A percentile compares a stretch with the other conserved stretches of the same genome.
Conservation (phyloP, 257 asterid species). For the Knoxia roxburghii region DNA sequence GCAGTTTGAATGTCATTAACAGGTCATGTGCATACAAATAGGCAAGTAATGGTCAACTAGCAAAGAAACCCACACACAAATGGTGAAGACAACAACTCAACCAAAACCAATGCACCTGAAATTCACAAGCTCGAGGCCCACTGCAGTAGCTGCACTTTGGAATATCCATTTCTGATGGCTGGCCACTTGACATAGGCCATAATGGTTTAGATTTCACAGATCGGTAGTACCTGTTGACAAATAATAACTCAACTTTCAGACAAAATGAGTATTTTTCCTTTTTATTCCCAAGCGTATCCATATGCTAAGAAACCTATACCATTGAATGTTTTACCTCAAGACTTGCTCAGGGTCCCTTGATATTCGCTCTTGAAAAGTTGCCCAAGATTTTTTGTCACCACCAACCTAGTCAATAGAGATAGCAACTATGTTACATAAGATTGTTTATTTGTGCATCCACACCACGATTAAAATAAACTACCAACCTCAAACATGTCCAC, state of each 20-base stretch:
- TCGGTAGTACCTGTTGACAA: constrained; percentile 56
- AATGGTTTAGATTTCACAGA: constrained; percentile 65
- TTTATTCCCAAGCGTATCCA: neutral
- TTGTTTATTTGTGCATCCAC: neutral
- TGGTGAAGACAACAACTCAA: neutral
- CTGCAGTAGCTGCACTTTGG: constrained; percentile 73
- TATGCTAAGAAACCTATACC: neutral
- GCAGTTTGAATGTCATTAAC: neutral
- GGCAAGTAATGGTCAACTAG: neutral
- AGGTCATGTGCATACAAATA: neutral
- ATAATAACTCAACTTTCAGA: neutral
- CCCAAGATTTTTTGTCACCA: constrained; percentile 72
- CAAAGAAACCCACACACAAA: neutral
- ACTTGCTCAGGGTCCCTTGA: constrained; percentile 78
- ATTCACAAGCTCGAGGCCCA: constrained; percentile 55
- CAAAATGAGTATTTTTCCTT: no score
- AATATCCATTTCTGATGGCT: constrained; percentile 59
- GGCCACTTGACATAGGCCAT: constrained; percentile 82
- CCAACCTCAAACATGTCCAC: constrained; percentile 33
- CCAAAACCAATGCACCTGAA: constrained; percentile 82
- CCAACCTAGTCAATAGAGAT: constrained; percentile 41
- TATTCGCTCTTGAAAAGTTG: constrained; percentile 77
- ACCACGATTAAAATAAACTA: constrained; percentile 9
- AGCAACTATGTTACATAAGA: neutral
- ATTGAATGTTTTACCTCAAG: constrained; percentile 47